phyloP scores from a whole-genome alignment of 257 asterid genomes.

The Eustoma russellianum region DNA sequence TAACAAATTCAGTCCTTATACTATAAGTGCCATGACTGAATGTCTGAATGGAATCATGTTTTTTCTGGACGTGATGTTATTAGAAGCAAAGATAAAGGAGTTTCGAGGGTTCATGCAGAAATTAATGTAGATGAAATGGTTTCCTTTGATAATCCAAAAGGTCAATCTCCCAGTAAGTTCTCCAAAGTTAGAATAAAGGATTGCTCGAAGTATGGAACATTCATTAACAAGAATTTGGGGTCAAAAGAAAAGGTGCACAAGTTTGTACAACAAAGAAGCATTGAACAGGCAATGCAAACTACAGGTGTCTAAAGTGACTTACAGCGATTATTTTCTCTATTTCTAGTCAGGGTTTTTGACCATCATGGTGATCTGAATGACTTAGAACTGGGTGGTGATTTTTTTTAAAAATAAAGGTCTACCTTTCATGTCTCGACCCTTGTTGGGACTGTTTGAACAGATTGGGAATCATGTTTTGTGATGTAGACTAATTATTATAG shows the following conservation, averaged over 20 bases:
- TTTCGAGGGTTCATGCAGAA: slow-evolving; percentile 96
- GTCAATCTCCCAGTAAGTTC: slow-evolving; percentile 25
- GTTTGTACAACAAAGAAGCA: slow-evolving; percentile 56
- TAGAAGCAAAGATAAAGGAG: slow-evolving; percentile 77
- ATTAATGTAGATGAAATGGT: slow-evolving; percentile 76
- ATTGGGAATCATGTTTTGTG: too few relatives aligned
- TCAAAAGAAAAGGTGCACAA: slow-evolving; percentile 72
- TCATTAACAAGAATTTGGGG: slow-evolving; percentile 33
- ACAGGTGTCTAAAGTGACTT: slow-evolving; percentile 49
- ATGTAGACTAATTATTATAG: too few relatives aligned
- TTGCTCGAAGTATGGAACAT: slow-evolving; percentile 91
- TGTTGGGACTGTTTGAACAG: too few relatives aligned
- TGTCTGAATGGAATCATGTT: too few relatives aligned
- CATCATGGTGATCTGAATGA: too few relatives aligned
- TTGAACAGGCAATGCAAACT: slow-evolving; percentile 76
- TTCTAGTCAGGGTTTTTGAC: neutral
- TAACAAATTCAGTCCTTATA: too few relatives aligned
- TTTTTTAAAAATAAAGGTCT: neutral
- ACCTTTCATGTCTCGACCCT: too few relatives aligned
- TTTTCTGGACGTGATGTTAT: slow-evolving; percentile 93
- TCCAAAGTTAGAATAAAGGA: slow-evolving; percentile 70
- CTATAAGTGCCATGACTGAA: too few relatives aligned
- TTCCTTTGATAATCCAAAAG: slow-evolving; percentile 36
- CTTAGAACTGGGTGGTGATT: neutral
- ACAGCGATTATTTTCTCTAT: neutral